phyloP scores from a whole-genome alignment of 2,329 filamentous ascomycete species.

The Pseudopithomyces chartarum region DNA sequence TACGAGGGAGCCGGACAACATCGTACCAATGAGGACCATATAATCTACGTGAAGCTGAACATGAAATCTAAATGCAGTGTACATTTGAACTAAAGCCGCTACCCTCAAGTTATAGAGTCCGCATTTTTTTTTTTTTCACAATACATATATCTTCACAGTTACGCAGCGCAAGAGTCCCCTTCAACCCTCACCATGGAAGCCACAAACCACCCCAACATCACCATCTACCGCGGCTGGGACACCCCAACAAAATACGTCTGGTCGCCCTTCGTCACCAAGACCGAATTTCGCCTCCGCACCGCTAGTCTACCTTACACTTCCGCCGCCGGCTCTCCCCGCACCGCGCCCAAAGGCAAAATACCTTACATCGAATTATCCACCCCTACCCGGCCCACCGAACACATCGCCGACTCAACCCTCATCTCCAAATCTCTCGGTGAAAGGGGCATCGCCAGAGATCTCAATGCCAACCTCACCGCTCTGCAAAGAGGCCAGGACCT shows the following conservation, averaged over 20 bases:
- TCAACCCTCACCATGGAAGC: slow-evolving; percentile 2
- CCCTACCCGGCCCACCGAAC: slow-evolving; percentile 16
- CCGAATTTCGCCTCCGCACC: slow-evolving; percentile 66
- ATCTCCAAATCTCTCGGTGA: slow-evolving; percentile 57
- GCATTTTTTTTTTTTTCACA: not conserved
- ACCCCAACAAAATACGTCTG: slow-evolving; percentile 53
- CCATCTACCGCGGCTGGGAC: slow-evolving; percentile 58
- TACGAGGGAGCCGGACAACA: slow-evolving; percentile 4
- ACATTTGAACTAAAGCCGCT: no score
- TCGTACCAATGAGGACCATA: slow-evolving; percentile 2
- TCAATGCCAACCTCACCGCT: slow-evolving; percentile 53
- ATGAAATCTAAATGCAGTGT: not conserved
- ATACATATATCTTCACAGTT: not conserved
- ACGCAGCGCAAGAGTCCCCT: not conserved
- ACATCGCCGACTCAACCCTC: slow-evolving; percentile 60
- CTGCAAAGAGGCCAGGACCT: slow-evolving; percentile 55
- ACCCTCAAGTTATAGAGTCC: not conserved
- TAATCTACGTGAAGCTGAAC: not conserved
- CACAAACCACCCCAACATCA: slow-evolving; percentile 27
- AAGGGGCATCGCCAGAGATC: slow-evolving; percentile 50
- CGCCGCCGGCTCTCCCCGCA: slow-evolving; percentile 51
- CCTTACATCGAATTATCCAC: slow-evolving; percentile 57
- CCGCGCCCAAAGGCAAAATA: slow-evolving; percentile 63
- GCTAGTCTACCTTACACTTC: slow-evolving; percentile 53
- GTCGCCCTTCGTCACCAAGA: slow-evolving; percentile 67